A percentile compares a stretch with the other conserved stretches of the same genome.
phyloP scores from a whole-genome alignment of 257 asterid genomes.

The Leonotis leonurus region DNA sequence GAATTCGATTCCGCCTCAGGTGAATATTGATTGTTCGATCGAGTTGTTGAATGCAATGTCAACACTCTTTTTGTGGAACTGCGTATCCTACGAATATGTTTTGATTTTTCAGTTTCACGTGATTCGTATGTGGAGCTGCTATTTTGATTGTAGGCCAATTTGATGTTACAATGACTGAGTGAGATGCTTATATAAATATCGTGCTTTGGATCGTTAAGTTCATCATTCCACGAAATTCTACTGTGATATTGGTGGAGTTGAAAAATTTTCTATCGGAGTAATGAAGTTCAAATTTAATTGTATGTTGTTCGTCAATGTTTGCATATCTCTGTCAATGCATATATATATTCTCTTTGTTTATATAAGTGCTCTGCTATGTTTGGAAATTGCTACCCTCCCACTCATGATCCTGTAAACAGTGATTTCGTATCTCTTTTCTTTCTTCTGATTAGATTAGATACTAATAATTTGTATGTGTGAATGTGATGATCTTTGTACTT shows the following conservation, averaged over 20 bases:
- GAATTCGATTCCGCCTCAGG: constrained; percentile 9
- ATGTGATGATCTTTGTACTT: constrained; percentile 2
- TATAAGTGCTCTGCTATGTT: no score
- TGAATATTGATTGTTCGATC: not conserved
- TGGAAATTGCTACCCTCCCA: no score
- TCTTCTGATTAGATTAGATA: not conserved
- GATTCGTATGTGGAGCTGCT: constrained; percentile 12
- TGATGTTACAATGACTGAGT: no score
- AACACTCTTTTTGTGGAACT: not conserved
- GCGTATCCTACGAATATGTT: not conserved
- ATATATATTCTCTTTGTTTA: no score
- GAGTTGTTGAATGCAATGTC: no score
- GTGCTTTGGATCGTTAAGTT: not conserved
- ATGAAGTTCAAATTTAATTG: constrained; percentile 4
- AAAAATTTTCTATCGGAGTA: not conserved
- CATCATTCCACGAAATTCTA: no score
- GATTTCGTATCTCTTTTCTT: not conserved
- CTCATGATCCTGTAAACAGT: not conserved
- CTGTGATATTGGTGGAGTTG: constrained; percentile 8
- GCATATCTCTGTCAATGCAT: no score
- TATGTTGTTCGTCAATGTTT: no score
- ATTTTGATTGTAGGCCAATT: constrained; percentile 5
- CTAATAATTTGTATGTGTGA: not conserved
- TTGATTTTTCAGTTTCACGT: not conserved
- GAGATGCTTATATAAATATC: constrained; percentile 19